A percentile compares a stretch with the other conserved stretches of the same genome.
Conservation (phyloP, 805 yeast genomes). For the Candida anglica region DNA sequence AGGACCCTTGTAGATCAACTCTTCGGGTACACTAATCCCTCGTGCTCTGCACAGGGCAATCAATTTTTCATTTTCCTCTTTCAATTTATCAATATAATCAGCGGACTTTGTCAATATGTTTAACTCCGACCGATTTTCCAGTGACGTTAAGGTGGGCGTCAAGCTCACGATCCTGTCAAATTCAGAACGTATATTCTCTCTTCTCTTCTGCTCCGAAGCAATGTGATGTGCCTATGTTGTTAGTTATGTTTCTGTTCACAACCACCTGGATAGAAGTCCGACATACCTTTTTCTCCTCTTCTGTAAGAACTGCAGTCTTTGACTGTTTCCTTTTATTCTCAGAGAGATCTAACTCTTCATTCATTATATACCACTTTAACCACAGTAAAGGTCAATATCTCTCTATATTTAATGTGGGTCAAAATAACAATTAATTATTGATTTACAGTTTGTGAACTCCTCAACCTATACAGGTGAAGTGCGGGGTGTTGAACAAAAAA, state of each 20-base stretch:
- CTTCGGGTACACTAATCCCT: slow-evolving; percentile 42
- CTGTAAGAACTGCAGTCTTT: slow-evolving; percentile 27
- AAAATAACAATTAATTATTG: too few species aligned
- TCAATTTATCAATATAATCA: slow-evolving; percentile 49
- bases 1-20: slow-evolving; percentile 27
- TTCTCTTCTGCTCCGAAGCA: slow-evolving; percentile 80
- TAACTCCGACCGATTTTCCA: slow-evolving; percentile 78
- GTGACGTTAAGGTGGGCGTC: slow-evolving; percentile 67
- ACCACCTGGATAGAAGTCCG: background rate
- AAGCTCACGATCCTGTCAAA: slow-evolving; percentile 71
- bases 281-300: slow-evolving; percentile 34
- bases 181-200: slow-evolving; percentile 80
- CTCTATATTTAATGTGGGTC: too few species aligned
- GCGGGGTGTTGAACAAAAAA: too few species aligned
- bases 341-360: slow-evolving; percentile 1
- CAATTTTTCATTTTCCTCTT: slow-evolving; percentile 46
- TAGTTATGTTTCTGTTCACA: slow-evolving; percentile 7
- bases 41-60: slow-evolving; percentile 35
- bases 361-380: too few species aligned
- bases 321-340: slow-evolving; percentile 14
- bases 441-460: too few species aligned
- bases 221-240: slow-evolving; percentile 62
- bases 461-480: too few species aligned
- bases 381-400: too few species aligned
- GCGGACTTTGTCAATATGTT: slow-evolving; percentile 64